Evolutionary conservation across 2,329 filamentous ascomycete species (phyloP), one percentile per base, ranked within the genome.

Genomic region (Stagonosporopsis rhizophila): DNA sequence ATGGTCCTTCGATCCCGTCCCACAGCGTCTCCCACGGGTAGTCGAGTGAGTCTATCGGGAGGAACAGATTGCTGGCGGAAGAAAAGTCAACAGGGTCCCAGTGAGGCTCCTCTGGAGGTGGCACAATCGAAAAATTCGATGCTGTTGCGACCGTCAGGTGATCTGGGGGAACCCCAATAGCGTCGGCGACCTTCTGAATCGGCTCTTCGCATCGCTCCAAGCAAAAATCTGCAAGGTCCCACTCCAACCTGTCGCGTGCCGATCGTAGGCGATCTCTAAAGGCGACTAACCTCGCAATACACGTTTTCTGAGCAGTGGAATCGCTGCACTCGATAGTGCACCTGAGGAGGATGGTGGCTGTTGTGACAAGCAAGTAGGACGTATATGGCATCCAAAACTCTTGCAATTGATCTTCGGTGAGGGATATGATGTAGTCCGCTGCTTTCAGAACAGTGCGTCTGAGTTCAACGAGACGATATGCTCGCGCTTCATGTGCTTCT

Each of bases 321-420:
- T 64, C 51, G 15, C 28, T 44, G 25, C 52, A 52, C 23, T 67
- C 62, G 2, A 67, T 54, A 1, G 56, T 59, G 23, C 59, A 65
- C 37, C 64, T 51, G 3, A 67, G 52, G 2, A 67, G 39, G 7
- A 64, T 59, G 2, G 64, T 67, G 4, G 64, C 60, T 2, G 61
- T 57, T 6, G 61, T 61, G 12, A 67, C 62, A 1, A 67, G 44
- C 0, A 67, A 45, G 30, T 65, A 67, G 12, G 56, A 62, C 2
- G 62, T 64, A 34, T 65, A 67, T 4, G 62, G 64, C 45, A 65
- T 60, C 64, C 64, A 65, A 19, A 67, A 67, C 22, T 64, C 64
- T 11, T 60, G 54, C 12, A 67, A 38, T 6, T 62, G 59, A 28
- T 37, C 23, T 9, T 62, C 53, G 15, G 39, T 55, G 0, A 67